phyloP scores from a whole-genome alignment of 345 rosid genomes.

The Triadica sebifera region DNA sequence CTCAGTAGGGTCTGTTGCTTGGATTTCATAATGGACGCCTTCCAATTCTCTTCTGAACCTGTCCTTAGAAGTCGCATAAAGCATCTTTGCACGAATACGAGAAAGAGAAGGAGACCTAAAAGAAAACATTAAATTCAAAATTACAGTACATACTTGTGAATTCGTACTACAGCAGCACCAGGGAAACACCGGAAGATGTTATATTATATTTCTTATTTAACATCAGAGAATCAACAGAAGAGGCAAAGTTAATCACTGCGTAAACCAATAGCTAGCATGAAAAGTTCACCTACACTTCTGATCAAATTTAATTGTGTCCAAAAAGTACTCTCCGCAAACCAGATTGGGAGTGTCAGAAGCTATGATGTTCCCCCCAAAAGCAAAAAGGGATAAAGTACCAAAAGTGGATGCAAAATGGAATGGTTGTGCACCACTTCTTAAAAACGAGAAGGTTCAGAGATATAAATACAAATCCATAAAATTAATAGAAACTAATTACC shows the following conservation, averaged over 20 bases:
- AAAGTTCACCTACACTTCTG: neutral
- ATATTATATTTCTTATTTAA: neutral
- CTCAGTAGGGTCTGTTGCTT: slow-evolving; percentile 30
- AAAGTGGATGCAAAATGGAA: neutral
- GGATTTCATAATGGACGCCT: slow-evolving; percentile 28
- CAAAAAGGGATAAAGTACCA: neutral
- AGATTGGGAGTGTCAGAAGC: neutral
- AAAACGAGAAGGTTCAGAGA: neutral
- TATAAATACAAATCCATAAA: too few species aligned
- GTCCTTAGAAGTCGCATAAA: slow-evolving; percentile 28
- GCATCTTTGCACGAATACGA: slow-evolving; percentile 23
- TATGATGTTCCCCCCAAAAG: neutral
- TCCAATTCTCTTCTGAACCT: slow-evolving; percentile 24
- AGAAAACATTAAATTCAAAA: neutral
- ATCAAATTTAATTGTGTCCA: neutral
- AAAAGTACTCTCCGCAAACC: neutral
- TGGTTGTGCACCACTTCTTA: neutral
- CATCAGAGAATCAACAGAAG: neutral
- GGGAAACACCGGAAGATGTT: neutral
- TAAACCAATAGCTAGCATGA: neutral
- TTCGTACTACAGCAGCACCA: neutral
- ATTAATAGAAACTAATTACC: neutral
- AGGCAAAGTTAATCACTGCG: neutral
- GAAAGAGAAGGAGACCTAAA: slow-evolving; percentile 27
- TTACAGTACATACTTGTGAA: neutral